phyloP scores from a whole-genome alignment of 139 green algal genomes.

The Volvox africanus region DNA sequence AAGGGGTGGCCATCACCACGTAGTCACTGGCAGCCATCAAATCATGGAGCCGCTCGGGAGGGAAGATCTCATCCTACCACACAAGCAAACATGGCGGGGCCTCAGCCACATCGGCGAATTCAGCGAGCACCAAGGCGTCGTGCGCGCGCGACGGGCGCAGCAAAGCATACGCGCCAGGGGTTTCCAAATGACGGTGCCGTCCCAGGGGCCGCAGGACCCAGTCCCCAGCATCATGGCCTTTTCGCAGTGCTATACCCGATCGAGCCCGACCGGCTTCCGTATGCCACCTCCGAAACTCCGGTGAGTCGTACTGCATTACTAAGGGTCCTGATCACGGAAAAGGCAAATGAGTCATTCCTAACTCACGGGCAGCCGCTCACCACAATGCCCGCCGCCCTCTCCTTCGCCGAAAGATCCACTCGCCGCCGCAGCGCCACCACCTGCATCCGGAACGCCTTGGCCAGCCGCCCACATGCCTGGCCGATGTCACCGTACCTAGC shows the following conservation, averaged over 20 bases:
- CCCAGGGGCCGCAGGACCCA: background rate
- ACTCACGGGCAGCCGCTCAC: no score
- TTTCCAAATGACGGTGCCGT: background rate
- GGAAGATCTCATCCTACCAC: constrained; percentile 70
- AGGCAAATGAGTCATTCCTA: no score
- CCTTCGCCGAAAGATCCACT: constrained; percentile 65
- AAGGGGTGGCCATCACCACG: constrained; percentile 79
- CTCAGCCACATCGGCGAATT: no score
- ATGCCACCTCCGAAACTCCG: no score
- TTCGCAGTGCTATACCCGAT: no score
- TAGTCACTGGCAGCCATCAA: constrained; percentile 82
- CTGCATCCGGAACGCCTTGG: constrained; percentile 81
- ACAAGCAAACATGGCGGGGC: no score
- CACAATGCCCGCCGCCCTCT: constrained; percentile 67
- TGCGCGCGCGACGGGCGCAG: no score
- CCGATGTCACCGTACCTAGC: constrained; percentile 83
- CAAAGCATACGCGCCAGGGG: no score
- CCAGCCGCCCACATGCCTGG: constrained; percentile 64
- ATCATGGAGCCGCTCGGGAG: constrained; percentile 65
- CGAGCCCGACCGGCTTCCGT: no score
- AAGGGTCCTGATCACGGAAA: no score
- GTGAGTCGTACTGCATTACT: background rate
- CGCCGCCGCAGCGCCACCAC: constrained; percentile 75
- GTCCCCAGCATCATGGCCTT: no score
- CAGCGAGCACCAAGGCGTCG: no score